Conservation (phyloP, 1,139 yeast species). For the Zygosaccharomyces pseudobailii region DNA sequence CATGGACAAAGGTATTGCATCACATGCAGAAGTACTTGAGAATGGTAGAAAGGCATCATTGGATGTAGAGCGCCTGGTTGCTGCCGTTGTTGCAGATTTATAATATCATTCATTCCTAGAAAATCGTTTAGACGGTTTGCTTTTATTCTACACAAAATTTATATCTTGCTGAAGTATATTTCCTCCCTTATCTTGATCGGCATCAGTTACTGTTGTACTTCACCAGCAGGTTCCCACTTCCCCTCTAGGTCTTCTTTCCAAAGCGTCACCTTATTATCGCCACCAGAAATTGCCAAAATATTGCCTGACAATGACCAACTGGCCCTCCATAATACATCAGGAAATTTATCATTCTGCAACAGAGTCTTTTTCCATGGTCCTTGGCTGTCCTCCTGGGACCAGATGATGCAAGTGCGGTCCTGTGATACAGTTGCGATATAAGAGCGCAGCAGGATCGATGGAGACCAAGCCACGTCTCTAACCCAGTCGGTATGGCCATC, state of each 20-base stretch:
- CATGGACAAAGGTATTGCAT: slow-evolving; percentile 74
- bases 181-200: neutral
- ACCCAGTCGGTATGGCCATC: slow-evolving; percentile 98
- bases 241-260: slow-evolving; percentile 96
- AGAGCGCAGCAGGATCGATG: slow-evolving; percentile 77
- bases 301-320: slow-evolving; percentile 97
- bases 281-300: slow-evolving; percentile 91
- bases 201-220: slow-evolving; percentile 63
- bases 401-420: slow-evolving; percentile 88
- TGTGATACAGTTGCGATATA: slow-evolving; percentile 99
- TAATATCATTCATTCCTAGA: slow-evolving; percentile 10
- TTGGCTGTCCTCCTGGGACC: slow-evolving; percentile 71
- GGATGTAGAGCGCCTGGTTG: slow-evolving; percentile 71
- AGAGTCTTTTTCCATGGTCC: slow-evolving; percentile 78
- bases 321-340: slow-evolving; percentile 98
- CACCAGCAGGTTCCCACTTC: slow-evolving; percentile 95
- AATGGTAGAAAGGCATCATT: slow-evolving; percentile 74
- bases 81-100: slow-evolving; percentile 50
- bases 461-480: slow-evolving; percentile 97
- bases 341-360: slow-evolving; percentile 76
- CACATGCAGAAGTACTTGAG: slow-evolving; percentile 83
- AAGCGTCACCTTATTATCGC: slow-evolving; percentile 90
- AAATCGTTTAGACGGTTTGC: neutral
- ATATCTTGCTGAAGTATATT: neutral
- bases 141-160: slow-evolving; percentile 1